These are phyloP conservation scores for Penicillium roqueforti DNA, from an alignment of 495 filamentous ascomycete genomes.

Conservation along the genomic window DNA sequence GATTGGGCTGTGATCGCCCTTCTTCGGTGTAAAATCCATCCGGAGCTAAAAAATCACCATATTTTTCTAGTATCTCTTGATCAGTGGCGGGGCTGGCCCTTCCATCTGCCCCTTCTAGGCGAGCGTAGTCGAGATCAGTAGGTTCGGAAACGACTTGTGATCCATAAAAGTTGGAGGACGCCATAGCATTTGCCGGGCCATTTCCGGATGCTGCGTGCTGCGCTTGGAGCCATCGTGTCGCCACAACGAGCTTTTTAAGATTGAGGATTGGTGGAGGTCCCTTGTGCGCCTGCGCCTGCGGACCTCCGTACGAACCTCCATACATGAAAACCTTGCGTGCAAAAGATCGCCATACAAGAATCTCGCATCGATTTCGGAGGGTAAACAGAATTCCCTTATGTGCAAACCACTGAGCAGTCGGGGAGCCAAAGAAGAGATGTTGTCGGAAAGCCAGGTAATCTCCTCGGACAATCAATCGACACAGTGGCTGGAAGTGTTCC, in stretches of 20 bases:
- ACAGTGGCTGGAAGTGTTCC: conserved; percentile 69
- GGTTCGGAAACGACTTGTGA: conserved; percentile 33
- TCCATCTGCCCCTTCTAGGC: conserved; percentile 12
- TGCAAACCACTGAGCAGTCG: conserved; percentile 64
- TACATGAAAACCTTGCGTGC: conserved; percentile 72
- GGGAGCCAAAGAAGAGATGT: conserved; percentile 52
- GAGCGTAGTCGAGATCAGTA: conserved; percentile 33
- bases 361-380: conserved; percentile 67
- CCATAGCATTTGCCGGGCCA: conserved; percentile 11
- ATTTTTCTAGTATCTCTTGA: conserved; percentile 24
- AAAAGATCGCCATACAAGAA: conserved; percentile 80
- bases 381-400: conserved; percentile 70
- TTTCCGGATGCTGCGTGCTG: conserved; percentile 19
- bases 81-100: conserved; percentile 10
- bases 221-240: conserved; percentile 38
- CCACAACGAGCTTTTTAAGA: conserved; percentile 37
- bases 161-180: conserved; percentile 18
- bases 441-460: conserved; percentile 72
- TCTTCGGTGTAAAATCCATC: conserved; percentile 34
- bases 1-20: conserved; percentile 31
- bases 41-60: conserved; percentile 36
- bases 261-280: conserved; percentile 44
- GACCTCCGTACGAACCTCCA: conserved; percentile 49
- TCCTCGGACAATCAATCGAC: conserved; percentile 67
- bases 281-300: conserved; percentile 32